phyloP scores from a whole-genome alignment of 2,329 filamentous ascomycete species.

The Acarospora socialis region DNA sequence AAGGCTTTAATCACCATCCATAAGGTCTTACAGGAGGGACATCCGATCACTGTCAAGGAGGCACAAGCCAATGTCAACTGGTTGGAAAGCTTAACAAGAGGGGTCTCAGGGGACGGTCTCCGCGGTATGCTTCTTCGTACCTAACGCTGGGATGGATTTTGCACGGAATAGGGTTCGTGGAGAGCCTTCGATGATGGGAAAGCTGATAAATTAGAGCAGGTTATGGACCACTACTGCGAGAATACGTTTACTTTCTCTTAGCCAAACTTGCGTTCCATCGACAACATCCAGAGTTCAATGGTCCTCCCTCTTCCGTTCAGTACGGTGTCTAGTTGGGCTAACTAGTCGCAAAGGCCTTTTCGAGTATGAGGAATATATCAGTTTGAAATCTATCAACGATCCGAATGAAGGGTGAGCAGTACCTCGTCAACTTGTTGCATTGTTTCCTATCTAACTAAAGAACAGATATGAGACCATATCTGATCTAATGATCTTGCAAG shows the following conservation, averaged over 20 bases:
- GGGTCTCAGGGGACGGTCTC: conserved; percentile 67
- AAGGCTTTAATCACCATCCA: conserved; percentile 95
- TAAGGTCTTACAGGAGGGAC: conserved; percentile 93
- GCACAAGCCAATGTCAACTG: conserved; percentile 78
- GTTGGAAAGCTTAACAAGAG: conserved; percentile 83
- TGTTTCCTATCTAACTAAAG: conserved; percentile 14
- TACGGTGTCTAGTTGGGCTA: conserved; percentile 4
- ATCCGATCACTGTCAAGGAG: conserved; percentile 74
- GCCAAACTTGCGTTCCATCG: conserved; percentile 95
- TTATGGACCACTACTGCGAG: conserved; percentile 82
- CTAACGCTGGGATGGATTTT: conserved; percentile 1
- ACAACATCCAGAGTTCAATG: conserved; percentile 95
- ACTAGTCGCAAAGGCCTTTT: conserved; percentile 49
- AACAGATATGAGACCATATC: conserved; percentile 72
- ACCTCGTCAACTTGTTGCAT: conserved; percentile 1
- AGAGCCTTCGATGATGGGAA: conserved; percentile 5
- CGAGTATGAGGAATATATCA: conserved; percentile 98
- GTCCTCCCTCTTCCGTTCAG: conserved; percentile 26
- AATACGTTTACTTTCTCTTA: conserved; percentile 92
- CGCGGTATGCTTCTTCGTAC: conserved; percentile 39
- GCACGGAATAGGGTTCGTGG: conserved; percentile 7
- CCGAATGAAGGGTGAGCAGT: conserved; percentile 73
- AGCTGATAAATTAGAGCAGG: conserved; percentile 26
- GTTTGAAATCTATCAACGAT: conserved; percentile 93
- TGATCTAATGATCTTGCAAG: conserved; percentile 90